Evolutionary conservation across 1,139 yeast genomes (phyloP).

Genomic region (Nakaseomyces kungkrabaensis): DNA sequence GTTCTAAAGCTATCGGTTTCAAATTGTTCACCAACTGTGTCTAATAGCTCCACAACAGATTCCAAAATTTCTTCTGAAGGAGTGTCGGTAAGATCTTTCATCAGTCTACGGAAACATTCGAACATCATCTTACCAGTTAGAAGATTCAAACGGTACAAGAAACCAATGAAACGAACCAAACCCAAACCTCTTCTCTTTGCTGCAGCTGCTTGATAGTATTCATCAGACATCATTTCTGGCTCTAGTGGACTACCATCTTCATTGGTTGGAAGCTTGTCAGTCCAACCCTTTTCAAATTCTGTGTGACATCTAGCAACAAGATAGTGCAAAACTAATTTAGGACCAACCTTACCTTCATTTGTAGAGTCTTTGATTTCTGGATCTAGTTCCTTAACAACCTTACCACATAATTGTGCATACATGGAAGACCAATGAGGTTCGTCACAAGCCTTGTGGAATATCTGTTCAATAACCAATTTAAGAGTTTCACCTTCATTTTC

Average conservation of each 20-base stretch:
- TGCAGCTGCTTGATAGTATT: slow-evolving; percentile 80
- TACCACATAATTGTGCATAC: slow-evolving; percentile 92
- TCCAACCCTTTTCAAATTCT: slow-evolving; percentile 94
- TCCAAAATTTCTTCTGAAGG: slow-evolving; percentile 91
- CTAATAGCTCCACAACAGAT: slow-evolving; percentile 73
- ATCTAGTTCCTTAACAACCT: slow-evolving; percentile 58
- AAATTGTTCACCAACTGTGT: slow-evolving; percentile 75
- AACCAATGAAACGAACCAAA: slow-evolving; percentile 90
- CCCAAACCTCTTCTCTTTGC: slow-evolving; percentile 98
- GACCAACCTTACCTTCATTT: slow-evolving; percentile 42
- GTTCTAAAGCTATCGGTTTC: slow-evolving; percentile 36
- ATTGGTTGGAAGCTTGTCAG: slow-evolving; percentile 70
- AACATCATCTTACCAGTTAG: slow-evolving; percentile 69
- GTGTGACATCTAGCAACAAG: slow-evolving; percentile 79
- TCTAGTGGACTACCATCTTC: slow-evolving; percentile 69
- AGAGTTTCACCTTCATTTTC: slow-evolving; percentile 69
- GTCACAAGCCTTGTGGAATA: slow-evolving; percentile 94
- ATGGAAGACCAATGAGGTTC: slow-evolving; percentile 96
- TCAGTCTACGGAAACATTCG: slow-evolving; percentile 47
- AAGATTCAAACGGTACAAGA: slow-evolving; percentile 70
- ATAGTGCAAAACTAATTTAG: slow-evolving; percentile 68
- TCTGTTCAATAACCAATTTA: slow-evolving; percentile 68
- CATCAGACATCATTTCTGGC: slow-evolving; percentile 92
- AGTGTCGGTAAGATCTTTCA: slow-evolving; percentile 51
- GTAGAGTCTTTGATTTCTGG: slow-evolving; percentile 57